Conservation (phyloP, 1,284 basidiomycete species). For the Tetrapyrgos nigripes region DNA sequence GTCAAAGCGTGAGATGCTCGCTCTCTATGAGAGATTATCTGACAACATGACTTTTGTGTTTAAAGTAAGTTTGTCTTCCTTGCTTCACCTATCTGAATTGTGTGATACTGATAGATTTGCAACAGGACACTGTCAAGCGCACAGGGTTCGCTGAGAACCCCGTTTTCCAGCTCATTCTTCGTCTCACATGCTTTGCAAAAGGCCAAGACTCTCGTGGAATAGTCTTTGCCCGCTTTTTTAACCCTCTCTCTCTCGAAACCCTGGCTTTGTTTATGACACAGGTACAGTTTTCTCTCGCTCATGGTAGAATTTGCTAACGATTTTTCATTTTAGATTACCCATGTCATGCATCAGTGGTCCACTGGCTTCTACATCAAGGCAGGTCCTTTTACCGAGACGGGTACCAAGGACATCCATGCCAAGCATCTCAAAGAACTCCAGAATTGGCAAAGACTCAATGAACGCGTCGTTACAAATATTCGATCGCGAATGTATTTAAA, state of each 20-base stretch:
- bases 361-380: conserved; percentile 3
- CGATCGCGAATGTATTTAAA: conserved; percentile 3
- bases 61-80: background rate
- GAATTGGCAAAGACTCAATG: background rate
- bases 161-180: conserved; percentile 5
- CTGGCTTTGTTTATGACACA: conserved; percentile 7
- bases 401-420: background rate
- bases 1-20: background rate
- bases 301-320: too few relatives aligned
- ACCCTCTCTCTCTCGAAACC: conserved; percentile 2
- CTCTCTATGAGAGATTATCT: background rate
- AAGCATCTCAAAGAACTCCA: conserved; percentile 1
- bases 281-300: background rate
- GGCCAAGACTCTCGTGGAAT: background rate
- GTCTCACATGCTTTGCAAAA: conserved; percentile 3
- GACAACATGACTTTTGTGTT: background rate
- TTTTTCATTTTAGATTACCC: background rate
- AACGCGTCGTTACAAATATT: background rate
- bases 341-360: conserved; percentile 3
- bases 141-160: conserved; percentile 4
- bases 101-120: background rate
- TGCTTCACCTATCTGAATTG: background rate
- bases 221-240: conserved; percentile 6
- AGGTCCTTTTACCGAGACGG: background rate
- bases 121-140: background rate